These are phyloP conservation scores for Pseudofabraea citricarpa DNA, from an alignment of 2,329 filamentous ascomycete species.

Conservation along the genomic window DNA sequence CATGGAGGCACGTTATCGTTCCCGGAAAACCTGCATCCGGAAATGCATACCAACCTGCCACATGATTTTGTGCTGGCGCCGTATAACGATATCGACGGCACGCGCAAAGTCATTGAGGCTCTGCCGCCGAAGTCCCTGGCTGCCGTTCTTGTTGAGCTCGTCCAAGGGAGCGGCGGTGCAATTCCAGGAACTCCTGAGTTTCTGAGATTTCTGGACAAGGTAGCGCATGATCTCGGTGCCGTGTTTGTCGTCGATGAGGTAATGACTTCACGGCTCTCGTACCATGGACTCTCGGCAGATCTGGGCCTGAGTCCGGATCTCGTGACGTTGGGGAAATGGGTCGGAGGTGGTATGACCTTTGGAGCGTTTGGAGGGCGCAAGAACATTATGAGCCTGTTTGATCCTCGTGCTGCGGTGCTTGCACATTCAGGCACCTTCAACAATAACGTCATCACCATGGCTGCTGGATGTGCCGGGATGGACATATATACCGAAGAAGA, in stretches of 20 bases:
- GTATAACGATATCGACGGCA: slow-evolving; percentile 55
- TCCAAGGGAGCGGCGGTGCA: slow-evolving; percentile 60
- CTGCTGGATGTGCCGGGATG: slow-evolving; percentile 37
- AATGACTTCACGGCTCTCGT: slow-evolving; percentile 57
- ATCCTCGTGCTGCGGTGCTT: slow-evolving; percentile 40
- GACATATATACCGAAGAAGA: slow-evolving; percentile 14
- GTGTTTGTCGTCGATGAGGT: slow-evolving; percentile 69
- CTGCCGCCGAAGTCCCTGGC: slow-evolving; percentile 33
- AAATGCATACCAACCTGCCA: slow-evolving; percentile 14
- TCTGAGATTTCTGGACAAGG: slow-evolving; percentile 13
- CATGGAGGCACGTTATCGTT: slow-evolving; percentile 33
- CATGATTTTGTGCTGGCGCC: slow-evolving; percentile 41
- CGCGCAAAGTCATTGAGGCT: slow-evolving; percentile 36
- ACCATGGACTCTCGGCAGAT: slow-evolving; percentile 41
- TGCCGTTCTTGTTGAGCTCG: slow-evolving; percentile 56
- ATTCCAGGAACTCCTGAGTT: slow-evolving; percentile 35
- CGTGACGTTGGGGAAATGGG: slow-evolving; percentile 60
- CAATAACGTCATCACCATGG: slow-evolving; percentile 54
- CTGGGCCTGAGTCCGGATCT: slow-evolving; percentile 51
- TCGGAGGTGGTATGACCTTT: slow-evolving; percentile 62
- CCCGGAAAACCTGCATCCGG: slow-evolving; percentile 38
- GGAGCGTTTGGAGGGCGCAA: slow-evolving; percentile 59
- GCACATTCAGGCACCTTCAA: slow-evolving; percentile 62
- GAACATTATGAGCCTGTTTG: slow-evolving; percentile 54
- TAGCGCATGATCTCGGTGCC: slow-evolving; percentile 34